Conservation (phyloP, 768 basidiomycete species). For the Hydnum rufescens region DNA sequence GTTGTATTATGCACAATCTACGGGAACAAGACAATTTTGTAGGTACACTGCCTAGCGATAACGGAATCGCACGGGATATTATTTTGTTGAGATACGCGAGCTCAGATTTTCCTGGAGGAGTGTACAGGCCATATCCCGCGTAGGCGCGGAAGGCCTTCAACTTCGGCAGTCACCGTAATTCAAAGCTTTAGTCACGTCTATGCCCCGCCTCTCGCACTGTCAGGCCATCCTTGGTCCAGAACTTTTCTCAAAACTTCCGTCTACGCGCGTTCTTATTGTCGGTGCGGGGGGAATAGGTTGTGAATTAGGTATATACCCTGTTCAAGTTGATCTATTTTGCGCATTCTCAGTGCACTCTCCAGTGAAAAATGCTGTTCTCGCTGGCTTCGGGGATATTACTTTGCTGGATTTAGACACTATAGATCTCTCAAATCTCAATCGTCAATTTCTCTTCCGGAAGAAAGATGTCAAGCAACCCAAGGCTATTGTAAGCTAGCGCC, state of each 20-base stretch:
- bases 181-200: too few species aligned
- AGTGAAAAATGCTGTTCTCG: constrained; percentile 93
- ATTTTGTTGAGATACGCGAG: too few species aligned
- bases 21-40: too few species aligned
- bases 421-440: constrained; percentile 90
- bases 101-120: too few species aligned
- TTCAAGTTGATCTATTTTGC: neutral
- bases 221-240: constrained; percentile 64
- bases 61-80: too few species aligned
- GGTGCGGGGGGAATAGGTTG: constrained; percentile 97
- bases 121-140: too few species aligned
- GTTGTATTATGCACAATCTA: too few species aligned
- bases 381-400: constrained; percentile 83
- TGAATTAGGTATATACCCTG: constrained; percentile 45
- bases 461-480: constrained; percentile 97
- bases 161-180: too few species aligned
- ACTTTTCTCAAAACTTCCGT: constrained; percentile 24
- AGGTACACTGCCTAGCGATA: too few species aligned
- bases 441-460: constrained; percentile 91
- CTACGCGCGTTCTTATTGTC: constrained; percentile 47
- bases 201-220: constrained; percentile 29
- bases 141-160: too few species aligned
- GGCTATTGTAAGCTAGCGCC: constrained; percentile 40
- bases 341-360: constrained; percentile 5
- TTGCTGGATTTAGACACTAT: constrained; percentile 95